A percentile compares a stretch with the other conserved stretches of the same genome.
These are phyloP conservation scores for Bathelium albidoporum DNA, from an alignment of 495 filamentous ascomycete genomes.

Conservation along the genomic window DNA sequence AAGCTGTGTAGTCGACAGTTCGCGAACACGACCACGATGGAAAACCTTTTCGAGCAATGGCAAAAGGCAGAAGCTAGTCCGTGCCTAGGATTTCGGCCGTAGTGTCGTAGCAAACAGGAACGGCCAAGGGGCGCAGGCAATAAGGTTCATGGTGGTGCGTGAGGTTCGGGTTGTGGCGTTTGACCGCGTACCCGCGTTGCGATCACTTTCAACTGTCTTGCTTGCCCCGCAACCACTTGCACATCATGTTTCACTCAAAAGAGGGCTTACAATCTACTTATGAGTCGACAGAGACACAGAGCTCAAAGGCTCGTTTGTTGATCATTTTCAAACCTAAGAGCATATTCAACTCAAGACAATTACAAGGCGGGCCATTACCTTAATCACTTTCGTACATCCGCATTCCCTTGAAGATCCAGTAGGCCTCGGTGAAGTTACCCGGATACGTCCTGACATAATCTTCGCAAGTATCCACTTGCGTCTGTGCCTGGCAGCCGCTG, in stretches of 20 bases:
- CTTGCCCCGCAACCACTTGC: conserved; percentile 1
- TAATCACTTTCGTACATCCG: conserved; percentile 1
- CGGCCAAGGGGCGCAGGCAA: background rate
- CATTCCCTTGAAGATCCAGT: conserved; percentile 24
- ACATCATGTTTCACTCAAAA: background rate
- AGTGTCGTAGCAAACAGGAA: background rate
- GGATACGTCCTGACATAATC: conserved; percentile 26
- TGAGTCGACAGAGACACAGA: background rate
- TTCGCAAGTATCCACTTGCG: conserved; percentile 23
- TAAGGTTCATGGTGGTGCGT: background rate
- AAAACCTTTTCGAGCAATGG: no score
- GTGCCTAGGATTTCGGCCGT: no score
- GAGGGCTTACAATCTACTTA: background rate
- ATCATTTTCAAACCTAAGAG: no score
- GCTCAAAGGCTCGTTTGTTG: background rate
- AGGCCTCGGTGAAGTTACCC: conserved; percentile 24
- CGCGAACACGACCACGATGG: no score
- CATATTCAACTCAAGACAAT: background rate
- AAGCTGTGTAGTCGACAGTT: background rate
- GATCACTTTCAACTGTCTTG: background rate
- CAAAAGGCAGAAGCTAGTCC: no score
- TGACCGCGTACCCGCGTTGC: background rate
- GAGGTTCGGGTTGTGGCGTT: background rate
- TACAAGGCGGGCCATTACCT: background rate
- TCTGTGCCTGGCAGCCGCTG: conserved; percentile 13